phyloP scores from a whole-genome alignment of 768 basidiomycete species.

The Mycena filopes region DNA sequence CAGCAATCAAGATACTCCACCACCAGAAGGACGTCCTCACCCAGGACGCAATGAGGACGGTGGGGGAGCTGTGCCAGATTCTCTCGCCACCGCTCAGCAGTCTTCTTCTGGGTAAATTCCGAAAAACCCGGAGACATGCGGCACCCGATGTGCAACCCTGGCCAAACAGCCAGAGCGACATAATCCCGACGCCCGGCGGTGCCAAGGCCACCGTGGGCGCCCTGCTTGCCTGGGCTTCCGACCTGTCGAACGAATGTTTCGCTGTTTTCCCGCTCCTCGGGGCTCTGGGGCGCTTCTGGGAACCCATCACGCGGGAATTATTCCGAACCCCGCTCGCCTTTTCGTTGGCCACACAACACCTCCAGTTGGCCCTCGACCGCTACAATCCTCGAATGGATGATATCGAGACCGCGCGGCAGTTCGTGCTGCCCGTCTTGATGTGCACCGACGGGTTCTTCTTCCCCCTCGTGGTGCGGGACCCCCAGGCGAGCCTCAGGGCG shows the following conservation, averaged over 20 bases:
- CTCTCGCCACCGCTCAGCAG: not conserved
- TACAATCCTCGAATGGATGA: not conserved
- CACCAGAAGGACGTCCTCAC: not conserved
- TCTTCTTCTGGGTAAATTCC: not conserved
- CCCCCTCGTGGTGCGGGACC: not conserved
- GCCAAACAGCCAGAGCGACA: constrained; percentile 1
- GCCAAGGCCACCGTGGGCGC: not conserved
- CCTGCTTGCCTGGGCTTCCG: not conserved
- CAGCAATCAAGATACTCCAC: not conserved
- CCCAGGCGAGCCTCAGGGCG: not conserved
- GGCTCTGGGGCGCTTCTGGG: not conserved
- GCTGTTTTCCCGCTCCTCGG: not conserved
- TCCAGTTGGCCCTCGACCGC: not conserved
- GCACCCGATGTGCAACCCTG: not conserved
- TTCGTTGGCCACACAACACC: not conserved
- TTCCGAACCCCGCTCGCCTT: constrained; percentile 2
- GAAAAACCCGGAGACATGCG: not conserved
- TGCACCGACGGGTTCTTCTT: constrained; percentile 1
- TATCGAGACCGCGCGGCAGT: not conserved
- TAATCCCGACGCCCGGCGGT: not conserved
- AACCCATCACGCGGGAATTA: constrained; percentile 2
- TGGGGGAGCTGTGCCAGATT: not conserved
- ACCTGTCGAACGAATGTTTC: not conserved
- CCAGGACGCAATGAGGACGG: not conserved
- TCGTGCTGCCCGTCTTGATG: not conserved